Evolutionary conservation across 371 early-diverging fungal species (phyloP).

Genomic region (Apophysomyces elegans): DNA sequence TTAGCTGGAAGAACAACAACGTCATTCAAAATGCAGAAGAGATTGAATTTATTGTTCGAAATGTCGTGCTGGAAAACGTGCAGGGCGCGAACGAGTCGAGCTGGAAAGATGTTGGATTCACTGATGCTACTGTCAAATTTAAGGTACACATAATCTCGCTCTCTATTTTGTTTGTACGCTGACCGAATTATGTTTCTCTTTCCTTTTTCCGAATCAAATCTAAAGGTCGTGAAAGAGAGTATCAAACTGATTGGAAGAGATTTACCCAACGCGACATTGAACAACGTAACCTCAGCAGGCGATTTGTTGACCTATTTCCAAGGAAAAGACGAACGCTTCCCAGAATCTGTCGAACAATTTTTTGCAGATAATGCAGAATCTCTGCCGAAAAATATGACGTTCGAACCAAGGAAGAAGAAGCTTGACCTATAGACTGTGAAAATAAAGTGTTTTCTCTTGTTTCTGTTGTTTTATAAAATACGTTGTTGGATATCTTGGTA

Average conservation of each 20-base stretch:
- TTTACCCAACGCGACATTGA: conserved; percentile 41
- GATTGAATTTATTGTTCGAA: conserved; percentile 33
- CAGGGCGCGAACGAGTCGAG: conserved; percentile 28
- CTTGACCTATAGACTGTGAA: neutral
- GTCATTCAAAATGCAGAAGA: conserved; percentile 29
- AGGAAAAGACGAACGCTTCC: conserved; percentile 9
- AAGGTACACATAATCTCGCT: conserved; percentile 21
- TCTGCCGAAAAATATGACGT: conserved; percentile 24
- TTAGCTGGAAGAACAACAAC: conserved; percentile 39
- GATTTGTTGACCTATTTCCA: conserved; percentile 40
- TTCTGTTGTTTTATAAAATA: conserved; percentile 14
- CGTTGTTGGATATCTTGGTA: conserved; percentile 45
- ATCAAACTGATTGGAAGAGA: conserved; percentile 49
- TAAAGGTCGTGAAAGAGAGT: conserved; percentile 44
- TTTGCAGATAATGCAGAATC: conserved; percentile 23
- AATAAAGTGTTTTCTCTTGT: neutral
- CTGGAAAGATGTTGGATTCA: conserved; percentile 30
- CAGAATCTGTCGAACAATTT: conserved; percentile 18
- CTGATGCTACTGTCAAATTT: conserved; percentile 37
- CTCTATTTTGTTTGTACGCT: neutral
- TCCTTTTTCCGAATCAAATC: neutral
- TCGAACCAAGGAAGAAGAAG: conserved; percentile 13
- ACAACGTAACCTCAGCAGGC: conserved; percentile 33
- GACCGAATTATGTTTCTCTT: neutral
- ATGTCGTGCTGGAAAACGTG: conserved; percentile 37